Base-by-base conservation (phyloP, 192 early-diverging fungal species). In the Allomyces macrogynus region DNA sequence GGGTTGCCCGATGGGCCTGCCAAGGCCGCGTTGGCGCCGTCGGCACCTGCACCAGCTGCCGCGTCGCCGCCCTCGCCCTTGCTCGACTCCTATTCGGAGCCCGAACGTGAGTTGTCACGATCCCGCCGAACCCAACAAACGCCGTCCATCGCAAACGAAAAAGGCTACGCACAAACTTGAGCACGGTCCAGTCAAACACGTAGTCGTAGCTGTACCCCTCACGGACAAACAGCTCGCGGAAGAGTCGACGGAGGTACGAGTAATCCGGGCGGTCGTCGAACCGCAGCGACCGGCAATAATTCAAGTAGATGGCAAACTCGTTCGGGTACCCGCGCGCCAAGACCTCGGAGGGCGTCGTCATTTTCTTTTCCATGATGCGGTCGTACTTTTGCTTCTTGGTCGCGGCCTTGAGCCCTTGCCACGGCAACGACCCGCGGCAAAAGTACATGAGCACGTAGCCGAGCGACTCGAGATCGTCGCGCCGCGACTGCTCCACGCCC, bases 201-300 rank as follows among this genome's bases (percentile, higher is more conserved):
- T 91, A 88, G 73, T 91, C 89, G 67, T 89, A 87, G 69, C 88
- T 82, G 73, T 81, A 87, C 40, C 86, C 88, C 71, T 88, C 83
- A 62, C 87, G 81, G 26, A 87, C 79, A 80, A 89, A 90, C 61
- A 93, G 72, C 64, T 90, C 88, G 63, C 84, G 78, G 79, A 93
- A 91, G 25, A 93, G 77, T 60, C 87, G 85, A 69, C 87, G 84
- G n/a, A 93, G 76, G 68, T 90, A 93, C 25, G 79, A 78, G 73
- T 93, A 93, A 69, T 93, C 91, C 23, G 91, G 91, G 71, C 90
- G 89, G 66, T 92, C 90, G 70, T 93, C 91, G 71, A 93, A 93
- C 14, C 89, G 81, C 68, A 92, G 76, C 12, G 79, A 82, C 54
- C 89, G 85, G 62, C 86, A 81, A 67, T 93, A 93, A 73, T 92